A percentile compares a stretch with the other conserved stretches of the same genome.
phyloP scores from a whole-genome alignment of 192 early-diverging fungal species.

The Coemansia sp. region DNA sequence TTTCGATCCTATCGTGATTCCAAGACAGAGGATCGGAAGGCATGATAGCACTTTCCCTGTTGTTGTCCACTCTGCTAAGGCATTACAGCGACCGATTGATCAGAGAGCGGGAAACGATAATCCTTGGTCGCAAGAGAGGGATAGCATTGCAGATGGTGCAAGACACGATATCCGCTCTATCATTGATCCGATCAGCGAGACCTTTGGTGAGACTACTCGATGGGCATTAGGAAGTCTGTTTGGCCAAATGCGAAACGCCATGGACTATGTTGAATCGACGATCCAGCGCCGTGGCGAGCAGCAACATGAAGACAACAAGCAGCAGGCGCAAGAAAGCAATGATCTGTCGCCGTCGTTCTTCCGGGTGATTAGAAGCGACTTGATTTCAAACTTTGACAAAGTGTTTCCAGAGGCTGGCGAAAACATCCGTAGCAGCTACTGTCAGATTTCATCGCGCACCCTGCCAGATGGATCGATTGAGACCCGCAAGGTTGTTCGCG shows the following conservation, averaged over 20 bases:
- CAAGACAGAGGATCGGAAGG: neutral
- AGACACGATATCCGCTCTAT: conserved; percentile 22
- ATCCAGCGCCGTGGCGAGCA: conserved; percentile 17
- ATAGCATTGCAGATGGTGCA: conserved; percentile 3
- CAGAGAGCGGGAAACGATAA: neutral
- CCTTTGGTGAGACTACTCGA: conserved; percentile 40
- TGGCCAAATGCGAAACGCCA: conserved; percentile 39
- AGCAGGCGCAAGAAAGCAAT: neutral
- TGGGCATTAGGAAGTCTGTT: conserved; percentile 46
- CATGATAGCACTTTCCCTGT: conserved; percentile 27
- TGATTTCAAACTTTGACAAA: conserved; percentile 32
- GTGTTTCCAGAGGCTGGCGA: conserved; percentile 24
- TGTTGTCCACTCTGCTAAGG: conserved; percentile 16
- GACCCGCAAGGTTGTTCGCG: conserved; percentile 36
- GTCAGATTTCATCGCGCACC: conserved; percentile 38
- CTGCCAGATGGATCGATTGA: conserved; percentile 52
- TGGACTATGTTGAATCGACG: conserved; percentile 36
- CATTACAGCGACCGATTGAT: neutral
- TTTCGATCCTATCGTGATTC: conserved; percentile 35
- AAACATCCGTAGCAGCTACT: conserved; percentile 18
- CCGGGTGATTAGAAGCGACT: conserved; percentile 22
- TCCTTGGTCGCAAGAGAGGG: neutral
- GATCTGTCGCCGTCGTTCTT: conserved; percentile 12
- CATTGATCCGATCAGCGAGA: conserved; percentile 30
- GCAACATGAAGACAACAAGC: neutral